A percentile compares a stretch with the other conserved stretches of the same genome.
Evolutionary conservation across 352 stramenopile genomes (phyloP).

Genomic region (Phytophthora multivora): DNA sequence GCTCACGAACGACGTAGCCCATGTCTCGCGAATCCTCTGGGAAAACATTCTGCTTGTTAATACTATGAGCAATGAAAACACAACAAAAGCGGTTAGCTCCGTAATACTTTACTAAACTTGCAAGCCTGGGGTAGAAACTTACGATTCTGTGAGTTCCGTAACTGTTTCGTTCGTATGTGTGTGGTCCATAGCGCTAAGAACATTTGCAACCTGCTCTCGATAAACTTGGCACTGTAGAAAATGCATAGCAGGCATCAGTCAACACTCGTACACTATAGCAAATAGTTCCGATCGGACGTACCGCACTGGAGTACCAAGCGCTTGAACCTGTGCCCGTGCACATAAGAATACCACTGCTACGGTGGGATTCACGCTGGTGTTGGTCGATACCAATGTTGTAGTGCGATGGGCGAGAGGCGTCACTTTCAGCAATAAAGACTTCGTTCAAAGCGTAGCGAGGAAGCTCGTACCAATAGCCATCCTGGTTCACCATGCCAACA

Average conservation of each 20-base stretch:
- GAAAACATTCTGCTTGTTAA: slow-evolving; percentile 89
- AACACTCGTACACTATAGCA: not conserved
- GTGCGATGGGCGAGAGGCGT: slow-evolving; percentile 82
- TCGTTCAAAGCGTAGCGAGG: slow-evolving; percentile 88
- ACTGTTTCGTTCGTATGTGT: slow-evolving; percentile 90
- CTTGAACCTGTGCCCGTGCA: slow-evolving; percentile 89
- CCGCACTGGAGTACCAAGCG: slow-evolving; percentile 87
- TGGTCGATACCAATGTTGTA: slow-evolving; percentile 91
- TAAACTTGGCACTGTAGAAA: slow-evolving; percentile 81
- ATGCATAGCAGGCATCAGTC: not conserved
- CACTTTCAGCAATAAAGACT: slow-evolving; percentile 89
- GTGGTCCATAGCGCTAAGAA: slow-evolving; percentile 84
- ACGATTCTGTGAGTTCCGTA: slow-evolving; percentile 87
- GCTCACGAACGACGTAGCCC: slow-evolving; percentile 86
- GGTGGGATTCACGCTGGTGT: slow-evolving; percentile 86
- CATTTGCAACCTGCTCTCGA: slow-evolving; percentile 83
- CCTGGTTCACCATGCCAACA: slow-evolving; percentile 89
- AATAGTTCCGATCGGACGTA: slow-evolving; percentile 34
- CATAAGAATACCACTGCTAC: slow-evolving; percentile 89
- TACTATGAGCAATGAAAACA: slow-evolving; percentile 39
- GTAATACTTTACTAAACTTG: not conserved
- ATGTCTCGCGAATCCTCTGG: slow-evolving; percentile 84
- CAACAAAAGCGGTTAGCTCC: not conserved
- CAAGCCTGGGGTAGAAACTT: slow-evolving; percentile 21
- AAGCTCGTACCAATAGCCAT: slow-evolving; percentile 88